These are phyloP conservation scores for Myxozyma melibiosi DNA, from an alignment of 805 yeast genomes.

Conservation along the genomic window DNA sequence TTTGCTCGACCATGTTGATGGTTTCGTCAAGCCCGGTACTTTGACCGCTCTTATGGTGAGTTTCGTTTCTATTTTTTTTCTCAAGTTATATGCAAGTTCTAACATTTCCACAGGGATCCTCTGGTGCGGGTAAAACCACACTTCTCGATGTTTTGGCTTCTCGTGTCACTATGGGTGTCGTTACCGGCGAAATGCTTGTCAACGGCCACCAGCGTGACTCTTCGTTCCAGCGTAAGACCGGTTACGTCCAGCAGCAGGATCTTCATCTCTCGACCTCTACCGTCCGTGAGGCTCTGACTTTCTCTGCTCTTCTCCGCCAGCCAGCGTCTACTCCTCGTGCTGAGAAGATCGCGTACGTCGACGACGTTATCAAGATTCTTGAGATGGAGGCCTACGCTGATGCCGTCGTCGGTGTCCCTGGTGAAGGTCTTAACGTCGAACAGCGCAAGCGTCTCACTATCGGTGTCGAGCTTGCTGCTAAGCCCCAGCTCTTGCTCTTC, in stretches of 20 bases:
- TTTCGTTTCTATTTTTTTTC: background rate
- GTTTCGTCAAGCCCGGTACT: slow-evolving; percentile 84
- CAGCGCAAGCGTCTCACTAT: slow-evolving; percentile 69
- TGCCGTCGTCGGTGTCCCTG: slow-evolving; percentile 79
- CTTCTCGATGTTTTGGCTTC: slow-evolving; percentile 70
- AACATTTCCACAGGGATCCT: slow-evolving; percentile 54
- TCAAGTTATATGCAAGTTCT: background rate
- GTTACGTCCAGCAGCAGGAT: slow-evolving; percentile 83
- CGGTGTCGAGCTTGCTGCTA: slow-evolving; percentile 73
- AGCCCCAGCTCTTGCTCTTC: slow-evolving; percentile 60
- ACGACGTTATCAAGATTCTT: slow-evolving; percentile 62
- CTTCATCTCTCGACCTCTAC: slow-evolving; percentile 68
- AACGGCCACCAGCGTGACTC: slow-evolving; percentile 66
- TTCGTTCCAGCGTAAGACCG: slow-evolving; percentile 76
- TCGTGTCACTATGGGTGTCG: slow-evolving; percentile 69
- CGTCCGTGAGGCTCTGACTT: slow-evolving; percentile 72
- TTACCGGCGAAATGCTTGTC: slow-evolving; percentile 72
- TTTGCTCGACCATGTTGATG: slow-evolving; percentile 67
- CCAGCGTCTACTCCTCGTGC: slow-evolving; percentile 55
- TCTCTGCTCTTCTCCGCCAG: slow-evolving; percentile 74
- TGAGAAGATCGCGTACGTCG: slow-evolving; percentile 70
- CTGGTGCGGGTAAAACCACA: slow-evolving; percentile 84
- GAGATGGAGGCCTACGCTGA: slow-evolving; percentile 74
- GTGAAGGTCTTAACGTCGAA: slow-evolving; percentile 71
- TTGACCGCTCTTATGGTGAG: slow-evolving; percentile 69